Base-by-base conservation (phyloP, 768 basidiomycete species). In the Phlebiopsis flavidoalba region DNA sequence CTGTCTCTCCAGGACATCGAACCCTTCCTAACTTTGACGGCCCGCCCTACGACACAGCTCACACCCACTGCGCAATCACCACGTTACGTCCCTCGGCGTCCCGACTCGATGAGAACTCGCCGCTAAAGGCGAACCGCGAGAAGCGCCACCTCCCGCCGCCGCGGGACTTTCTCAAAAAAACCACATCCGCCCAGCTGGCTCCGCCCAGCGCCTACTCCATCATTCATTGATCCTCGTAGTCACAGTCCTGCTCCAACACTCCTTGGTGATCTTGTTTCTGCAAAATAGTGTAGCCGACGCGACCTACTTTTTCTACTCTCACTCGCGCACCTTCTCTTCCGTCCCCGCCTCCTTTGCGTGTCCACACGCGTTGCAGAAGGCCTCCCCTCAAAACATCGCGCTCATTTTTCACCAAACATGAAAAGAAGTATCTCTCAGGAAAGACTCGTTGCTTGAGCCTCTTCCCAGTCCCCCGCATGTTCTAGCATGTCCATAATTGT, bases 21-120 rank as follows among this genome's bases (percentile, higher is more conserved):
- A n/a, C n/a, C n/a, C 48, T 35, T 58, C 57, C 6, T n/a, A n/a
- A 49, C 57, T 11, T 1, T 45, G 22, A 33, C 57, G 5, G 46
- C 57, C 17, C 54, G 54, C 36, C 35, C 36, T 53, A 17, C 53
- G 19, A 21, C 43, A 22, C 55, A 22, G 22, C 21, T 21, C 35
- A 21, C 12, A 37, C 4, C 54, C 21, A 19, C 40, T 22, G 11
- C 36, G 6, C 54, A 43, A 19, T 43, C 54, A 19, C 46, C 62
- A 12, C 62, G 63, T 53, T 50, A 55, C 64, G 46, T n/a, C n/a
- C 65, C 36, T 43, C 58, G 36, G 56, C 58, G 31, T 56, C 54
- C 35, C 36, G 40, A 11, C 11, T 26, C 8, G 54, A 45, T 37
- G 54, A 55, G 15, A 45, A 55, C 40, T 1, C 43, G 40, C n/a